phyloP scores from a whole-genome alignment of 106 monocot species.

The Acorus calamus region DNA sequence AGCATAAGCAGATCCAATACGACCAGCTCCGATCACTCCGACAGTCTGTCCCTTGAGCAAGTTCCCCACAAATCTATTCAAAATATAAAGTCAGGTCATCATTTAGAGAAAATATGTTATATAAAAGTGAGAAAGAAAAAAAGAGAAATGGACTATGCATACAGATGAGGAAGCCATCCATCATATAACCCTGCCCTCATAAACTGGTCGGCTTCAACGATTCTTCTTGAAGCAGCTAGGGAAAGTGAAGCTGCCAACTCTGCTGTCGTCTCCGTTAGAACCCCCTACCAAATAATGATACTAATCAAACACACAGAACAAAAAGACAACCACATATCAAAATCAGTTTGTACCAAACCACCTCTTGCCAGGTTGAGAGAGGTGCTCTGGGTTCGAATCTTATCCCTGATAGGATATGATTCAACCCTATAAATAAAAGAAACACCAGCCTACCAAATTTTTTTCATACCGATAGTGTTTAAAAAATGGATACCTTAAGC shows the following conservation, averaged over 20 bases:
- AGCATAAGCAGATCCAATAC: slow-evolving; percentile 97
- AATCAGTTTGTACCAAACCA: too few relatives aligned
- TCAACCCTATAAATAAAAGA: too few relatives aligned
- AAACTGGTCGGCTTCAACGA: neutral
- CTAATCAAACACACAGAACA: too few relatives aligned
- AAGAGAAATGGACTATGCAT: neutral
- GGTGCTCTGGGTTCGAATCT: too few relatives aligned
- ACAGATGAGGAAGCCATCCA: neutral
- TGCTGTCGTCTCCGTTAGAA: neutral
- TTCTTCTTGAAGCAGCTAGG: neutral
- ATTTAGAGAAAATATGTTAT: too few relatives aligned
- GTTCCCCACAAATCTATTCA: slow-evolving; percentile 84
- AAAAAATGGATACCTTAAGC: too few relatives aligned
- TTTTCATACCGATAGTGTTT: too few relatives aligned
- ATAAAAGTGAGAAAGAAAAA: neutral
- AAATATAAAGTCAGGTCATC: neutral
- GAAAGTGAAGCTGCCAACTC: neutral
- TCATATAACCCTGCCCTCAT: neutral
- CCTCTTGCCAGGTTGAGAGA: too few relatives aligned
- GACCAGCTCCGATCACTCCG: slow-evolving; percentile 98
- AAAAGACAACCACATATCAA: too few relatives aligned
- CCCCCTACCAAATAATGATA: neutral
- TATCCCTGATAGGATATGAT: too few relatives aligned
- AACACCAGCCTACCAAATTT: too few relatives aligned
- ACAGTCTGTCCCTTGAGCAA: slow-evolving; percentile 97